Conservation (phyloP, 192 early-diverging fungal genomes). For the Podila verticillata region DNA sequence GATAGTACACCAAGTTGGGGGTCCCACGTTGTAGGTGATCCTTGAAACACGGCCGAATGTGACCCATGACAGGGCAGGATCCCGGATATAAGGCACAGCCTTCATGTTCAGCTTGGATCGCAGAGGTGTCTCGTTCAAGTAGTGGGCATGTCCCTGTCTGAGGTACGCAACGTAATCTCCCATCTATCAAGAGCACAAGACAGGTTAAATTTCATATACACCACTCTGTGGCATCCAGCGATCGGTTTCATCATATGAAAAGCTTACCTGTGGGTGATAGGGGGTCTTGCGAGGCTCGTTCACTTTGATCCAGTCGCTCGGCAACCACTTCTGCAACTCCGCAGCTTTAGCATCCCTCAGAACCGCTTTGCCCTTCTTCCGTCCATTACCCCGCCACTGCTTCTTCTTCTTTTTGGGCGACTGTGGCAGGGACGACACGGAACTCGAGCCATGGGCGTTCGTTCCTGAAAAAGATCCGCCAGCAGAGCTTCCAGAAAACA, state of each 20-base stretch:
- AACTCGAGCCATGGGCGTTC: neutral
- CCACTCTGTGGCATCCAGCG: neutral
- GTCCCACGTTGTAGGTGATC: slow-evolving; percentile 72
- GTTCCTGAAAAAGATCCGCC: slow-evolving; percentile 31
- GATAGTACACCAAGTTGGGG: slow-evolving; percentile 71
- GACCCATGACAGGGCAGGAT: slow-evolving; percentile 38
- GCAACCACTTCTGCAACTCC: slow-evolving; percentile 22
- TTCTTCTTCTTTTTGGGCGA: slow-evolving; percentile 24
- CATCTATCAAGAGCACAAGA: slow-evolving; percentile 6
- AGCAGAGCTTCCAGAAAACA: slow-evolving; percentile 49
- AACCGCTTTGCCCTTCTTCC: slow-evolving; percentile 44
- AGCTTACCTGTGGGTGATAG: slow-evolving; percentile 48
- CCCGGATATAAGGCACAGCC: slow-evolving; percentile 32
- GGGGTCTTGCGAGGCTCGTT: slow-evolving; percentile 47
- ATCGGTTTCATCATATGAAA: neutral
- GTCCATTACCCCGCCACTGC: slow-evolving; percentile 49
- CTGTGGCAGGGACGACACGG: slow-evolving; percentile 2
- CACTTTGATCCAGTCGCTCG: slow-evolving; percentile 44
- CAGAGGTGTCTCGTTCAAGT: slow-evolving; percentile 46
- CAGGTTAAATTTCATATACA: no score
- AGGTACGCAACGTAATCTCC: slow-evolving; percentile 53
- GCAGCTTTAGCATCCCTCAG: slow-evolving; percentile 24
- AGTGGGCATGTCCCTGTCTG: slow-evolving; percentile 48
- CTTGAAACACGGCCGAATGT: slow-evolving; percentile 67
- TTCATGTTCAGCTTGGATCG: slow-evolving; percentile 40